Evolutionary conservation across 2,329 filamentous ascomycete genomes (phyloP), one percentile per base, ranked within the genome.

Genomic region (Ceratocystis destructans): DNA sequence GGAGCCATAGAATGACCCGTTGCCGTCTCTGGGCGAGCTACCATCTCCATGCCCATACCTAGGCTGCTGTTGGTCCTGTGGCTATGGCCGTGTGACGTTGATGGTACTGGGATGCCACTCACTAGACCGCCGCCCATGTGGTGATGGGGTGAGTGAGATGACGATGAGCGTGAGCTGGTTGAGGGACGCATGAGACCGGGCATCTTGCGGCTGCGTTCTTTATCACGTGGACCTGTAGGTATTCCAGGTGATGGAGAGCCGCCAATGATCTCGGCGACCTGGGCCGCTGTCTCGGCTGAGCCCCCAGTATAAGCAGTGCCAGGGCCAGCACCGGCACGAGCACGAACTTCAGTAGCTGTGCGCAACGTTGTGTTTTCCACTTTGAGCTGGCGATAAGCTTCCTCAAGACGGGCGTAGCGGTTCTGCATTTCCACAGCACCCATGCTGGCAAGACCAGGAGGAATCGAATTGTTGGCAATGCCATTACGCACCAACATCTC

Each of bases 401-500:
- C 83, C 70, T 85, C 83, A 1, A 88, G 73, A 5, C 82, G 78
- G 28, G 78, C 73, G 69, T 84, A 76, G 20, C 82, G 79, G 28
- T 73, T 73, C 69, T 80, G 77, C 66, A 79, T 72, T 41, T 79
- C 75, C 45, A 76, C 76, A 5, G 67, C 62, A 1, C 64, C 65
- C 55, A 64, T 68, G 33, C 46, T 63, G n/a, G 64, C 45, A n/a
- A 70, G 66, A 15, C 64, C 67, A 8, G 77, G 72, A 20, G 77
- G 76, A 5, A 79, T 72, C 2, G 75, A 77, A 15, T 79, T 82
- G 0, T 76, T 74, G 1, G 83, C 80, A 17, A 86, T 76, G 17
- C 80, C 82, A 70, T 86, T 88, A 68, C 88, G 83, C 50, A 94
- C 85, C 53, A 90, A 82, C 17, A 86, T 84, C 75, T 99, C 94